Percentiles rank a stretch among this genome's conserved stretches.
These are phyloP conservation scores for Heterobasidion parviporum DNA, from an alignment of 1,284 basidiomycete genomes.

Conservation along the genomic window DNA sequence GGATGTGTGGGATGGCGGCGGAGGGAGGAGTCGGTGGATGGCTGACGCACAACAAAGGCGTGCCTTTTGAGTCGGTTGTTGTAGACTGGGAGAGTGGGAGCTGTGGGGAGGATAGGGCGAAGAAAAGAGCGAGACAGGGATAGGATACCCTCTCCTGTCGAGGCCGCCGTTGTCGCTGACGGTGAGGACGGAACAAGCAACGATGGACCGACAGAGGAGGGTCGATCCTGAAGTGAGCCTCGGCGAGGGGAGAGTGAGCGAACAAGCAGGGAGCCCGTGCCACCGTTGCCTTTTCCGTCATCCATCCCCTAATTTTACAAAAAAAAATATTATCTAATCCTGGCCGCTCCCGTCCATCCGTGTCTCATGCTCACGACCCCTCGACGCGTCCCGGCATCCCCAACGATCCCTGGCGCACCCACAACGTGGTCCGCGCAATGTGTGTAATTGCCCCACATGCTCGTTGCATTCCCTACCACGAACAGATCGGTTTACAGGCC, in stretches of 20 bases:
- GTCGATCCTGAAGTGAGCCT: conserved; percentile 31
- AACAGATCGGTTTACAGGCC: neutral
- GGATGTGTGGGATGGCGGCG: conserved; percentile 19
- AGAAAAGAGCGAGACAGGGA: conserved; percentile 29
- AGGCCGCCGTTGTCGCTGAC: conserved; percentile 33
- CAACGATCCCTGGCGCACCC: neutral
- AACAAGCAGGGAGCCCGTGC: conserved; percentile 9
- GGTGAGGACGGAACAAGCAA: conserved; percentile 24
- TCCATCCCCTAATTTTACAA: conserved; percentile 2
- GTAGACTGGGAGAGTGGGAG: conserved; percentile 1
- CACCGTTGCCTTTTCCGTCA: neutral
- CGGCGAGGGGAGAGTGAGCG: conserved; percentile 13
- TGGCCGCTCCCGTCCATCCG: neutral
- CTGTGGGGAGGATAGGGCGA: conserved; percentile 18
- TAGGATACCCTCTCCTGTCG: conserved; percentile 24
- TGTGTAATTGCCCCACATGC: too few relatives aligned
- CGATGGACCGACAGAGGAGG: conserved; percentile 30
- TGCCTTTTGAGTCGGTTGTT: conserved; percentile 56
- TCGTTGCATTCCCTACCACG: neutral
- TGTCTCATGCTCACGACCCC: neutral
- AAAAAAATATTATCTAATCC: conserved; percentile 3
- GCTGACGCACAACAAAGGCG: conserved; percentile 87
- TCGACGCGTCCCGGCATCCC: neutral
- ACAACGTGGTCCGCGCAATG: neutral
- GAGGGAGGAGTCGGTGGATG: conserved; percentile 33